Percentiles rank a stretch among this genome's conserved stretches.
These are phyloP conservation scores for Thelonectria rubi DNA, from an alignment of 2,329 filamentous ascomycete genomes.

Conservation along the genomic window DNA sequence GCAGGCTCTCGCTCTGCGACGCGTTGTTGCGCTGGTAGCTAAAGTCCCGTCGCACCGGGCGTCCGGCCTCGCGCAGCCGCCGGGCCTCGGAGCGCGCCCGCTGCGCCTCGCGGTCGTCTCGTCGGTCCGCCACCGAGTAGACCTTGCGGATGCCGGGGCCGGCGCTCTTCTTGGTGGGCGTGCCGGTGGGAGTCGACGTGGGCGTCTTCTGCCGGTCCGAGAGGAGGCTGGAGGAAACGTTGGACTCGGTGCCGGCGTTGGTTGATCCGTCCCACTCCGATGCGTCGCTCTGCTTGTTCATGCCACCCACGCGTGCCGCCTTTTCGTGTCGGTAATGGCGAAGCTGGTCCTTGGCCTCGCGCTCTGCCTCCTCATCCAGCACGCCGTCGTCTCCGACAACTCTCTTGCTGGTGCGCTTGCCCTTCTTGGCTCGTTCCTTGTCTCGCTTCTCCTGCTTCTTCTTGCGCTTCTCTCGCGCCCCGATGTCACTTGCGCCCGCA, in stretches of 20 bases:
- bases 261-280: conserved; percentile 80
- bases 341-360: conserved; percentile 72
- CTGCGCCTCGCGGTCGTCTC: conserved; percentile 60
- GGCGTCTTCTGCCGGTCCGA: conserved; percentile 66
- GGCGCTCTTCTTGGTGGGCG: conserved; percentile 35
- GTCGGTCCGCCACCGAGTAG: conserved; percentile 67
- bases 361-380: conserved; percentile 72
- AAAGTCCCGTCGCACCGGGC: conserved; percentile 58
- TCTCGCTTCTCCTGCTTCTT: conserved; percentile 61
- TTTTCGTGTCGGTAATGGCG: conserved; percentile 87
- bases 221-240: conserved; percentile 70
- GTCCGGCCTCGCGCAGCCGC: conserved; percentile 63
- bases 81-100: conserved; percentile 65
- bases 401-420: conserved; percentile 55
- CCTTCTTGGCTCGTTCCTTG: conserved; percentile 50
- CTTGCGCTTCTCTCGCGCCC: conserved; percentile 64
- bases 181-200: conserved; percentile 62
- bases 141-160: conserved; percentile 66
- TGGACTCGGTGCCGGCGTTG: conserved; percentile 70
- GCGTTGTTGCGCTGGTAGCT: conserved; percentile 57
- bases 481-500: conserved; percentile 64
- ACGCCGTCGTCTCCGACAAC: conserved; percentile 67
- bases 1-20: conserved; percentile 44
- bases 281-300: conserved; percentile 85
- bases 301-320: conserved; percentile 84